Base-by-base conservation (phyloP, 192 early-diverging fungal genomes). In the Podila verticillata region DNA sequence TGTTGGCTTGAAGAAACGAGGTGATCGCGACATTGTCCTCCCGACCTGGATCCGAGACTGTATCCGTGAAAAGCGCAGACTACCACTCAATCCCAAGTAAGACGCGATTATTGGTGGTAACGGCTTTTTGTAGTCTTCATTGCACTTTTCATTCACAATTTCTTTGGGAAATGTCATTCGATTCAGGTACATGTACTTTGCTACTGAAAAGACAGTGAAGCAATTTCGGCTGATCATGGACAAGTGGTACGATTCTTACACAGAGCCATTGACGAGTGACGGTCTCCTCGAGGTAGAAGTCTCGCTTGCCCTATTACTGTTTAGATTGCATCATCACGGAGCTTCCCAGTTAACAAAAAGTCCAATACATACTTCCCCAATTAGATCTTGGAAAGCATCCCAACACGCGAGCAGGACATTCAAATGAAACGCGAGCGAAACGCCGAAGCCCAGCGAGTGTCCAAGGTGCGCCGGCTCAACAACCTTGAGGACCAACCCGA, bases 161-260 rank as follows among this genome's bases (percentile, higher is more conserved):
- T n/a, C n/a, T n/a, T n/a, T n/a, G n/a, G n/a, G n/a, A n/a, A n/a
- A 0, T 17, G 39, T 44, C 12, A 15, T 44, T 44, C 12, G 48
- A 35, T 85, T 30, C 61, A 91, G 89, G 58, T 91, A 91, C 70
- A 89, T 92, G 84, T 17, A 94, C 2, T 89, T 84, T 65, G 82
- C 89, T 13, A 87, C 90, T 1, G 34, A 72, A 9, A 44, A 73
- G 6, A 94, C 93, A 0, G 68, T 81, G 36, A 70, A 73, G 1
- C 63, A 83, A 29, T 88, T 95, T 35, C 60, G 83, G 24, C 65
- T 73, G 57, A 87, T 72, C 32, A 90, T 92, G 65, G 94, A 95
- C 79, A 57, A 83, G 57, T 95, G 65, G 59, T 88, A 92, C 7
- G 94, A 95, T 68, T 88, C 86, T 26, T 95, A 88, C 68, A 86